A percentile compares a stretch with the other conserved stretches of the same genome.
These are phyloP conservation scores for Juglanconis sp. DNA, from an alignment of 2,329 filamentous ascomycete genomes.

Conservation along the genomic window DNA sequence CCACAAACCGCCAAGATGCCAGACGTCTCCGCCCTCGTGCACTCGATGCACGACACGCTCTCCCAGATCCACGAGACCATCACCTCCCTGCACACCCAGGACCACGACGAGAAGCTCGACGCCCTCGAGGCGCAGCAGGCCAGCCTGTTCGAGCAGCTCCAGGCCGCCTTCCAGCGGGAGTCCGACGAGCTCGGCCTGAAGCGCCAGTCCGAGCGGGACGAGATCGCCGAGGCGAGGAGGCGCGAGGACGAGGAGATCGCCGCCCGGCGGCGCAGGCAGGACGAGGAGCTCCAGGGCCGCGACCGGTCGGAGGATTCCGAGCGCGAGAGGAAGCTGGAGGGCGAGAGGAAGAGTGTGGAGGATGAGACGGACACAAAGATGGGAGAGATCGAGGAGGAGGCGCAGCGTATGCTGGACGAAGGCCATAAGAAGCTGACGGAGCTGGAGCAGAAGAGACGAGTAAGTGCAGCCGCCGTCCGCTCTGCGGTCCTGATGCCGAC, in stretches of 20 bases:
- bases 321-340: slow-evolving; percentile 27
- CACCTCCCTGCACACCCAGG: slow-evolving; percentile 28
- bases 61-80: slow-evolving; percentile 37
- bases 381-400: slow-evolving; percentile 32
- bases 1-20: slow-evolving; percentile 19
- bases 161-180: slow-evolving; percentile 30
- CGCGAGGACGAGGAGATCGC: slow-evolving; percentile 40
- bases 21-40: slow-evolving; percentile 37
- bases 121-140: slow-evolving; percentile 38
- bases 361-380: slow-evolving; percentile 34
- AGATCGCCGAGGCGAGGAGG: slow-evolving; percentile 34
- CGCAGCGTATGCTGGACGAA: slow-evolving; percentile 27
- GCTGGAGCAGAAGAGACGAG: slow-evolving; percentile 33
- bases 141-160: slow-evolving; percentile 29
- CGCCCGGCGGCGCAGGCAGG: slow-evolving; percentile 33
- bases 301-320: slow-evolving; percentile 30
- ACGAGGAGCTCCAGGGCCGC: slow-evolving; percentile 30
- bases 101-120: slow-evolving; percentile 35
- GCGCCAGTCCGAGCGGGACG: slow-evolving; percentile 29
- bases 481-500: neutral
- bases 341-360: slow-evolving; percentile 29
- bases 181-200: slow-evolving; percentile 27
- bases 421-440: slow-evolving; percentile 30
- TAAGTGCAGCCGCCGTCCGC: slow-evolving; percentile 16
- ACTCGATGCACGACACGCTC: slow-evolving; percentile 41